Percentiles rank a stretch among this genome's conserved stretches.
Conservation (phyloP, 2,329 filamentous ascomycete species). For the Fusarium lateritium region DNA sequence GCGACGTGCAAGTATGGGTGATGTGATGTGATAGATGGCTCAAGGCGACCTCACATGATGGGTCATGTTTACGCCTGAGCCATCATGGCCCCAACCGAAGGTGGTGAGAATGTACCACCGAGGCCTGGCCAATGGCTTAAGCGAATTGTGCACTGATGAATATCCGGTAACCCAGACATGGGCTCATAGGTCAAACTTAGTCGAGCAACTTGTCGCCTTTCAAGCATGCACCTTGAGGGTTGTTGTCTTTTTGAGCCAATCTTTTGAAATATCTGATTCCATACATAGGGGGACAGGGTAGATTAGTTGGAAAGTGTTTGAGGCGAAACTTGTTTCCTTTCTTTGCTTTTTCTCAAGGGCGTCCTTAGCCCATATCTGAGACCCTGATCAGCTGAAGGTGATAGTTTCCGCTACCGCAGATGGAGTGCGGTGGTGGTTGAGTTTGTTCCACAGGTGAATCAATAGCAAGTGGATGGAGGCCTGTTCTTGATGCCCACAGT, state of each 20-base stretch:
- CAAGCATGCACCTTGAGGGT: neutral
- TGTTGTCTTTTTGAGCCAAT: neutral
- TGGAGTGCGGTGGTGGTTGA: conserved; percentile 13
- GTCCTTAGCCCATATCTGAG: neutral
- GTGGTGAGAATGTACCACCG: neutral
- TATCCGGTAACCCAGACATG: neutral
- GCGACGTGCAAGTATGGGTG: conserved; percentile 18
- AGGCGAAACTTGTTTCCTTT: conserved; percentile 1
- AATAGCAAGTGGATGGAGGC: neutral
- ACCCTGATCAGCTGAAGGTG: conserved; percentile 14
- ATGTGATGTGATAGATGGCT: conserved; percentile 38
- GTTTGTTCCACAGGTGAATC: conserved; percentile 16
- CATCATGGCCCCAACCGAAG: conserved; percentile 30
- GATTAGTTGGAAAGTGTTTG: neutral
- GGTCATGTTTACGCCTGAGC: conserved; percentile 37
- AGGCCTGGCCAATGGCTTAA: neutral
- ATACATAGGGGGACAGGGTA: neutral
- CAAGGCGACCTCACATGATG: conserved; percentile 46
- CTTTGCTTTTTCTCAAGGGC: neutral
- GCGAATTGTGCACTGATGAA: neutral
- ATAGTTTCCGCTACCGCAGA: conserved; percentile 10
- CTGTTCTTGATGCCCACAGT: conserved; percentile 1
- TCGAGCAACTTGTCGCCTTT: neutral
- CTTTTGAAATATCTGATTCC: neutral
- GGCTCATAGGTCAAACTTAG: neutral